phyloP scores from a whole-genome alignment of 2,329 filamentous ascomycete species.

The Aspergillus glaucus region DNA sequence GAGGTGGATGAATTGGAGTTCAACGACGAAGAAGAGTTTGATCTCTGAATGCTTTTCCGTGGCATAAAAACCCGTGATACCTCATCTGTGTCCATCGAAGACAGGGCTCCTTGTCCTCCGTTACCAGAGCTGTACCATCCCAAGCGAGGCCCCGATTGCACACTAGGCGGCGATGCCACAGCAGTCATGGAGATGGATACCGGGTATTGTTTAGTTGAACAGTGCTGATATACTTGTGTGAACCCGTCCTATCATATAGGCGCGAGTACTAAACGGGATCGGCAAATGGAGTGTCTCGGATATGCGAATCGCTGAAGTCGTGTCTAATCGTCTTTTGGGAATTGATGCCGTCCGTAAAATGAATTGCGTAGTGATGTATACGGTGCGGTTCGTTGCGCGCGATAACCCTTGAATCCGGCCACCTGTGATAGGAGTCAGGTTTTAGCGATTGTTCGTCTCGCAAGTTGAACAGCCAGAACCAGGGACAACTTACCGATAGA shows the following conservation, averaged over 20 bases:
- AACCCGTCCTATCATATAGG: conserved; percentile 11
- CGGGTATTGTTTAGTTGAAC: conserved; percentile 8
- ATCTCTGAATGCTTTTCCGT: conserved; percentile 77
- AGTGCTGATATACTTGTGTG: conserved; percentile 3
- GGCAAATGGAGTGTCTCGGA: background rate
- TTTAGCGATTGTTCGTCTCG: background rate
- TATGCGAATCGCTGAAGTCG: background rate
- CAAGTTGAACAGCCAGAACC: background rate
- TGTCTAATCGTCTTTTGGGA: background rate
- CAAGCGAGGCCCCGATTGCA: conserved; percentile 55
- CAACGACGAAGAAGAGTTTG: conserved; percentile 85
- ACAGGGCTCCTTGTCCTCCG: conserved; percentile 54
- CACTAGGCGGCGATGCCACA: conserved; percentile 58
- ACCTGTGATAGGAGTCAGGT: background rate
- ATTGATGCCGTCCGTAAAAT: background rate
- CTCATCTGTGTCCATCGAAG: conserved; percentile 76
- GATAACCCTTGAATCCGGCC: background rate
- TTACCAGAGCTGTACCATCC: conserved; percentile 55
- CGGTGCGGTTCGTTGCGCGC: background rate
- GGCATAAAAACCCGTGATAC: conserved; percentile 82
- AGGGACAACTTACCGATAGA: conserved; percentile 9
- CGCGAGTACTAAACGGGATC: conserved; percentile 2
- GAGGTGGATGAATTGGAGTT: conserved; percentile 54
- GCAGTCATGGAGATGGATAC: conserved; percentile 53
- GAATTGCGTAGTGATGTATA: background rate